Conservation (phyloP, 345 rosid genomes). For the Heritiera fomes region DNA sequence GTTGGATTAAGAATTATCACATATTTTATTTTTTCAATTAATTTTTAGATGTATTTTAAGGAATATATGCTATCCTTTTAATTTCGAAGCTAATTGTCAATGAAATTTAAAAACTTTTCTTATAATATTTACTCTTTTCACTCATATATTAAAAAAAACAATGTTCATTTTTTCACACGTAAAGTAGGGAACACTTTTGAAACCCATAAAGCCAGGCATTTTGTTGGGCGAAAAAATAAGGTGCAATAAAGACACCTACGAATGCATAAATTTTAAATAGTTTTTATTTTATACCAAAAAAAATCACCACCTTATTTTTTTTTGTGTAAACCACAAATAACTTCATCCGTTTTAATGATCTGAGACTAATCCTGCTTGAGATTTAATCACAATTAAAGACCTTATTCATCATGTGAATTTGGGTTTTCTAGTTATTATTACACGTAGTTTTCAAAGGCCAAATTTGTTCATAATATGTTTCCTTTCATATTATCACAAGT, state of each 20-base stretch:
- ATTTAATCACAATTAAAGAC: too few species aligned
- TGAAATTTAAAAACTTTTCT: too few species aligned
- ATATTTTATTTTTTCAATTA: too few species aligned
- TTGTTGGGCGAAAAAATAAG: slow-evolving; percentile 1
- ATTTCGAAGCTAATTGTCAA: too few species aligned
- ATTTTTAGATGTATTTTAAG: too few species aligned
- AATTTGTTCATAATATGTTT: background rate
- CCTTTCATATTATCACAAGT: background rate
- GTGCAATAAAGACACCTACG: background rate
- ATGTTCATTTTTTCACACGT: background rate
- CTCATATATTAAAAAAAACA: too few species aligned
- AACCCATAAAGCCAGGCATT: slow-evolving; percentile 1
- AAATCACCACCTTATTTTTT: background rate
- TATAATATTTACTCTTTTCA: too few species aligned
- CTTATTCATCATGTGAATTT: background rate
- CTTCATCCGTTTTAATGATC: too few species aligned
- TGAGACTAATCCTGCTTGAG: too few species aligned
- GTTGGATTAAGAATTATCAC: too few species aligned
- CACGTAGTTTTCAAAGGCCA: background rate
- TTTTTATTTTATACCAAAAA: background rate
- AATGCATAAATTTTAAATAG: slow-evolving; percentile 4
- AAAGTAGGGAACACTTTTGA: slow-evolving; percentile 4
- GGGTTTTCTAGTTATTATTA: background rate
- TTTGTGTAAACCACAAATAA: too few species aligned
- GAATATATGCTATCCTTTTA: too few species aligned